Base-by-base conservation (phyloP, 352 stramenopile species). In the Phytophthora boehmeriae region DNA sequence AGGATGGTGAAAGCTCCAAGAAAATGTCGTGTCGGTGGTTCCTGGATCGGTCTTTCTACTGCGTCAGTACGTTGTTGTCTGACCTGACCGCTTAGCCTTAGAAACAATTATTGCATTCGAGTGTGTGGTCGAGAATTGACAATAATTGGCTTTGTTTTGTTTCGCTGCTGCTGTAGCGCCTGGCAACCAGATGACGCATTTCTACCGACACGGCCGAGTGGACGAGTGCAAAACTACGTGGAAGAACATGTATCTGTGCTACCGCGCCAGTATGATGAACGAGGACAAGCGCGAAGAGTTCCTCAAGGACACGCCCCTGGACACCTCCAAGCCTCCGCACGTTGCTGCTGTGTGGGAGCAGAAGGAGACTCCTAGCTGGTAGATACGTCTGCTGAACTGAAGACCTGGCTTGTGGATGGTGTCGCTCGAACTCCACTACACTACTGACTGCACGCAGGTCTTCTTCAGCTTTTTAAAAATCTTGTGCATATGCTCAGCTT, bases 181-280 rank as follows among this genome's bases (percentile, higher is more conserved):
- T 23, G 77, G 77, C 8, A 90, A 93, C 56, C 86, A 95, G 48
- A 83, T 92, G 79, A 84, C 83, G 56, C 77, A 91, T 53, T 92
- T 90, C 61, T 95, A 95, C 57, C 77, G 83, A 30, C 72, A 85
- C 42, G 86, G 86, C 1, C 66, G 70, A 28, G 76, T 83, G 20
- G 86, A 95, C 45, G 76, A 90, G 63, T 95, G 86, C 77, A 86
- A 88, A n/a, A 82, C 68, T 39, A 93, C 78, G 44, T 93, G 82
- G 83, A 75, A 64, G 41, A 92, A 90, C 67, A 91, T 93, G 80
- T 90, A 83, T 56, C 67, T 89, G 45, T 95, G 86, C 63, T 86
- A 90, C 32, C 80, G 86, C 35, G 65, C 78, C 20, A 92, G 78
- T 62, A 77, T 92, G 48, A 95, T 95, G 86, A 77, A 89, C 49